Base-by-base conservation (phyloP, 495 filamentous ascomycete species). In the Hapsidospora chrysogenum region DNA sequence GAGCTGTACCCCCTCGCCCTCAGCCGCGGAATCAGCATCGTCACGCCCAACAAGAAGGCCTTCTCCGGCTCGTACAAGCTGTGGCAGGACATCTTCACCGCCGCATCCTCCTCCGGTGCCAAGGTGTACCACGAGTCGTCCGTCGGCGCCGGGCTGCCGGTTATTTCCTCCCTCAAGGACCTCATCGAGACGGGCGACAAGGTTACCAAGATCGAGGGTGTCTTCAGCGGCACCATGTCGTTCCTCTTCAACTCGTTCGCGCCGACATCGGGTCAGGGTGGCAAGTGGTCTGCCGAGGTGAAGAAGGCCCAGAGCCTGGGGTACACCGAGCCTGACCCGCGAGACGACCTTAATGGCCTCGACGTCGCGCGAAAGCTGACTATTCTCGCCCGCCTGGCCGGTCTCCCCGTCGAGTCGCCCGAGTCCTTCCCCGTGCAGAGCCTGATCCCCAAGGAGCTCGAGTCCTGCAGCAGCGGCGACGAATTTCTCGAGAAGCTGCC, bases 341-440 rank as follows among this genome's bases (percentile, higher is more conserved):
- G 89, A 28, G 89, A 96, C 53, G 89, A 96, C 46, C 65, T 97
- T 45, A 95, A 97, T 56, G 89, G 89, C 9, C 66, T 93, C 49
- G 89, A 97, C 50, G 87, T 97, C 16, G 89, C 89, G 17, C 68
- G 89, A n/a, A 97, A 97, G 58, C 64, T 95, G 42, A 93, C 86
- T 17, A 96, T 96, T 40, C 66, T 95, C 28, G 89, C 86, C 22
- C 69, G 89, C 14, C 50, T 94, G 18, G 75, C 72, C 9, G 89
- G 89, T 0, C 55, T 97, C 36, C 57, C 72, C 31, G 72, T 96
- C 11, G 66, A 78, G 51, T 69, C 72, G 1, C 80, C 85, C 1
- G 84, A 79, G 13, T 68, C 74, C 1, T 95, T 97, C 59, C 85
- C 87, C 2, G 83, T 95, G 28, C 78, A 95, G 64, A 83, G 76